These are phyloP conservation scores for Calocybe cyanea DNA, from an alignment of 768 basidiomycete species.

Conservation along the genomic window DNA sequence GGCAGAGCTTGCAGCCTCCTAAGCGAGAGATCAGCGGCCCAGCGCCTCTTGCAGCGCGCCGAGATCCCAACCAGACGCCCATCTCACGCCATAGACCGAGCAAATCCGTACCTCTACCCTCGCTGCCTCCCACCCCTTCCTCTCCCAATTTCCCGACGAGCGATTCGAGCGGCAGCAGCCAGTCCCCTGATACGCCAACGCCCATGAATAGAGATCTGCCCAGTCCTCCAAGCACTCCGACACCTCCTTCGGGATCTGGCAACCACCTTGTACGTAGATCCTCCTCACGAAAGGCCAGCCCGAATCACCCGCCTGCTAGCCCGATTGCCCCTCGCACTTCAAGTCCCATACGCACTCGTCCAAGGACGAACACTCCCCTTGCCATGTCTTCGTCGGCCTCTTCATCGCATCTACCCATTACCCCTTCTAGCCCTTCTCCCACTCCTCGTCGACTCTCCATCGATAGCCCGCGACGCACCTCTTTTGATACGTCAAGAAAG, in stretches of 20 bases:
- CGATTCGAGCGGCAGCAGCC: slow-evolving; percentile 14
- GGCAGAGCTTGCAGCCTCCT: slow-evolving; percentile 32
- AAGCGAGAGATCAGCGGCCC: slow-evolving; percentile 37
- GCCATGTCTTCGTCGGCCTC: slow-evolving; percentile 47
- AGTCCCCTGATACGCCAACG: slow-evolving; percentile 33
- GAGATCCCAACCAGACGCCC: slow-evolving; percentile 18
- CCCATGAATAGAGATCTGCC: slow-evolving; percentile 36
- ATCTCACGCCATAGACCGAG: slow-evolving; percentile 29
- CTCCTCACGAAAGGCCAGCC: slow-evolving; percentile 25
- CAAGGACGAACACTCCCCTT: slow-evolving; percentile 40
- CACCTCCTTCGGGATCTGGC: slow-evolving; percentile 35
- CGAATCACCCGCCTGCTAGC: slow-evolving; percentile 34
- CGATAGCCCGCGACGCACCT: slow-evolving; percentile 32
- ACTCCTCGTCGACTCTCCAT: slow-evolving; percentile 33
- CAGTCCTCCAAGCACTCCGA: slow-evolving; percentile 47
- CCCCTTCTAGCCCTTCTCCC: slow-evolving; percentile 29
- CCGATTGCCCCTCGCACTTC: slow-evolving; percentile 32
- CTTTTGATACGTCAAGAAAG: slow-evolving; percentile 30
- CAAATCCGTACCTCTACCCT: slow-evolving; percentile 27
- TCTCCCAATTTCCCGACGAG: slow-evolving; percentile 5
- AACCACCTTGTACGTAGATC: slow-evolving; percentile 29
- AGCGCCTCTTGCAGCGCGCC: slow-evolving; percentile 11
- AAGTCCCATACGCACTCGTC: slow-evolving; percentile 42
- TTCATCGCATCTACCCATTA: slow-evolving; percentile 46
- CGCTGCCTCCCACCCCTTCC: slow-evolving; percentile 23